These are phyloP conservation scores for Thozetella sp. DNA, from an alignment of 495 filamentous ascomycete species.

Conservation along the genomic window DNA sequence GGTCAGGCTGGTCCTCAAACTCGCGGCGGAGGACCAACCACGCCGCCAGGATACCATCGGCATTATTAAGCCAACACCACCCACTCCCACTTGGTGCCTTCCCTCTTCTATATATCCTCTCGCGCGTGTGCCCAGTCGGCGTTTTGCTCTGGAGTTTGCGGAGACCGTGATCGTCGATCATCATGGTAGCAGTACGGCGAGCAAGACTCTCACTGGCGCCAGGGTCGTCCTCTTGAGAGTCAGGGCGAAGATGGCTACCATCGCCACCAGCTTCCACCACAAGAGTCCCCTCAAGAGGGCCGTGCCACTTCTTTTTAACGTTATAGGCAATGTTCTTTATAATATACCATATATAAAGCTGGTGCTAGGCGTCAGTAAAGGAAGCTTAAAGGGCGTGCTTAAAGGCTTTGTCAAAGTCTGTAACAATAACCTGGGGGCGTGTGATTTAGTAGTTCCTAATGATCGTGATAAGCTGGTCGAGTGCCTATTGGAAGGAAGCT, in stretches of 20 bases:
- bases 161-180: background rate
- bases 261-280: background rate
- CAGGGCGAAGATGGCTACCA: background rate
- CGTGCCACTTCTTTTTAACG: background rate
- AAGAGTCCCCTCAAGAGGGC: background rate
- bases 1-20: background rate
- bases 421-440: background rate
- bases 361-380: background rate
- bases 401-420: background rate
- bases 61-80: background rate
- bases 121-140: background rate
- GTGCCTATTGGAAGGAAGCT: background rate
- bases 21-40: background rate
- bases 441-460: background rate
- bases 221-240: background rate
- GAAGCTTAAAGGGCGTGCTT: background rate
- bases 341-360: background rate
- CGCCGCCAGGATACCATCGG: background rate
- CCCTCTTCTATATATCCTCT: background rate
- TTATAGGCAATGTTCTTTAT: background rate
- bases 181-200: background rate
- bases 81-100: background rate
- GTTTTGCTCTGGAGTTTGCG: background rate
- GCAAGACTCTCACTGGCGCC: background rate
- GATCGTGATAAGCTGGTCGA: background rate